Conservation (phyloP, 116 monocot species). For the Zostera marina region DNA sequence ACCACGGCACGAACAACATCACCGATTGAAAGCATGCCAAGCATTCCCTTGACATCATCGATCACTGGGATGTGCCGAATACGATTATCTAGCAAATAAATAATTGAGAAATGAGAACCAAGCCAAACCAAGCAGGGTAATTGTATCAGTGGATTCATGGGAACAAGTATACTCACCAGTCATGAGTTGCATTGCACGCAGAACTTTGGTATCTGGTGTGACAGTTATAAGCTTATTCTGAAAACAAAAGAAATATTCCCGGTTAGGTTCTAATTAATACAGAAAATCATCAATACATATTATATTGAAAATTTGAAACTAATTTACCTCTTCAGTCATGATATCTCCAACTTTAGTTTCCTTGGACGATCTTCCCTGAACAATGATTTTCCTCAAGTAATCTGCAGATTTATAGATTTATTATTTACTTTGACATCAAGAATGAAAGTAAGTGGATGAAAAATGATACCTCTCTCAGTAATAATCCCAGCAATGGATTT, state of each 20-base stretch:
- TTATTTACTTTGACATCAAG: not conserved
- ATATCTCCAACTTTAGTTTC: constrained; percentile 96
- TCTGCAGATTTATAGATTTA: constrained; percentile 21
- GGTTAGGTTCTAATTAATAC: too few relatives aligned
- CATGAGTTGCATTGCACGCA: constrained; percentile 97
- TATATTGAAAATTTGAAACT: not conserved
- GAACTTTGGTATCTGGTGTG: constrained; percentile 70
- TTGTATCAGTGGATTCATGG: too few relatives aligned
- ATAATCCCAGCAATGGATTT: constrained; percentile 83
- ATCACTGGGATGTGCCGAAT: constrained; percentile 94
- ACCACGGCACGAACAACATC: constrained; percentile 92
- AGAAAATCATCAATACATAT: too few relatives aligned
- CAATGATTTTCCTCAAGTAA: constrained; percentile 93
- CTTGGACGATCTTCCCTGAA: constrained; percentile 95
- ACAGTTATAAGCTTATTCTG: constrained; percentile 98
- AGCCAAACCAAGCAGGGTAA: not conserved
- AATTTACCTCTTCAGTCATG: constrained; percentile 91
- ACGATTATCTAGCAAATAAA: constrained; percentile 47
- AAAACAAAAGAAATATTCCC: not conserved
- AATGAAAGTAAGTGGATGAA: not conserved
- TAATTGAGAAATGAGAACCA: too few relatives aligned
- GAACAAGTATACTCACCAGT: constrained; percentile 78
- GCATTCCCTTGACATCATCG: constrained; percentile 43
- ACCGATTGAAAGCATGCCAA: constrained; percentile 94
- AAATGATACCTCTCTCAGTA: constrained; percentile 77